phyloP scores from a whole-genome alignment of 768 basidiomycete species.

The Podaxis carcinomalis region DNA sequence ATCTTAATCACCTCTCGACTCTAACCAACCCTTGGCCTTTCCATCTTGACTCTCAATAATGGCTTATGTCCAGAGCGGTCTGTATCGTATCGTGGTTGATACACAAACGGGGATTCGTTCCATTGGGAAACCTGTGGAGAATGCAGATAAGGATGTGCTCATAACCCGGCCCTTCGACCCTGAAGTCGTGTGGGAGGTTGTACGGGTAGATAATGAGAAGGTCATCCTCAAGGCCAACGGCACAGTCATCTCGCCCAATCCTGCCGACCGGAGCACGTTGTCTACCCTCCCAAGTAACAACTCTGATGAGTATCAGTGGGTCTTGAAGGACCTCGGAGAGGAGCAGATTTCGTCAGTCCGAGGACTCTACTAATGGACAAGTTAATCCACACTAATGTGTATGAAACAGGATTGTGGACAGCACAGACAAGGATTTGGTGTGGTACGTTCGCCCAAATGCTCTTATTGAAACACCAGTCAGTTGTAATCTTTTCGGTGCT shows the following conservation, averaged over 20 bases:
- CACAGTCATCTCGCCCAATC: not conserved
- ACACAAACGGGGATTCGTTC: not conserved
- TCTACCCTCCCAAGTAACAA: not conserved
- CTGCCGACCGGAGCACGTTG: not conserved
- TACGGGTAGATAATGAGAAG: not conserved
- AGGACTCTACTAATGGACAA: not conserved
- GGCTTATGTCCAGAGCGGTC: not conserved
- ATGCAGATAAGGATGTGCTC: not conserved
- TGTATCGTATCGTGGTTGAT: not conserved
- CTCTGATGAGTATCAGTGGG: not conserved
- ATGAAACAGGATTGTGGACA: not conserved
- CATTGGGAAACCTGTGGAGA: not conserved
- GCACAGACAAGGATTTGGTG: not conserved
- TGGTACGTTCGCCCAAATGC: not conserved
- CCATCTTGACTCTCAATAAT: not conserved
- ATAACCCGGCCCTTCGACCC: not conserved
- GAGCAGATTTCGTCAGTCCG: not conserved
- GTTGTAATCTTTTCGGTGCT: not conserved
- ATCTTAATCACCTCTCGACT: not conserved
- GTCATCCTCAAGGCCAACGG: not conserved
- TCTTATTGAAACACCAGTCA: not conserved
- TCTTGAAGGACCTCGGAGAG: not conserved
- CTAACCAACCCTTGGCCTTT: not conserved
- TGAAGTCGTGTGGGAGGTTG: not conserved
- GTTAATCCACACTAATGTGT: not conserved